Evolutionary conservation across 2,329 filamentous ascomycete species (phyloP), one percentile per base, ranked within the genome.

Genomic region (Ophiostoma novo-ulmi): DNA sequence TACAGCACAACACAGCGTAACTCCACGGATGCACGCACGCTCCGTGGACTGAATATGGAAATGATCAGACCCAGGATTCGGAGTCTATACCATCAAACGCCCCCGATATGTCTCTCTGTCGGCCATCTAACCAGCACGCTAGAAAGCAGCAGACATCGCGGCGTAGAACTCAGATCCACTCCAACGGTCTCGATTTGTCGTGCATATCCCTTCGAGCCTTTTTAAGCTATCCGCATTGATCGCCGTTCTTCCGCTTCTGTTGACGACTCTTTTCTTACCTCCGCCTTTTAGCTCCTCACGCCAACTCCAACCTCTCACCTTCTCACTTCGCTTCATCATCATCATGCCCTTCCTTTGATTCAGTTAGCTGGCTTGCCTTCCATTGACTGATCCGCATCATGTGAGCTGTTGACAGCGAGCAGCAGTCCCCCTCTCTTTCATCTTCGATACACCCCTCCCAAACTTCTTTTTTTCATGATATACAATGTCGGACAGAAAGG

Each of bases 61-160:
- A 63, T 63, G 58, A 63, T 63, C 58, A 26, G 58, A 22, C 31
- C 26, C 63, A 36, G 63, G 36, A 36, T 41, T 65, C 36, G 63
- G 63, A 26, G 20, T 39, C 63, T 31, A 22, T 22, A 3, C 8
- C 20, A 17, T 39, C 17, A 5, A 38, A 20, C 13, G 58, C 10
- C 61, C 52, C 61, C 31, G 35, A n/a, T 5, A 17, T 36, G 35
- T 48, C 17, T n/a, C 44, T 48, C 44, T 20, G 38, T 38, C 61
- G 8, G 22, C 52, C 52, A 58, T 58, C 52, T 22, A n/a, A 5
- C n/a, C 52, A 58, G 17, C 52, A 26, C n/a, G 52, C 52, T 26
- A 26, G n/a, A 48, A 26, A 26, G 8, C 52, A n/a, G 22, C 52
- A 58, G 52, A 11, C 44, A 20, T 58, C 5, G 6, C 52, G 52